Base-by-base conservation (phyloP, 2,329 filamentous ascomycete species). In the Fusarium sp. region DNA sequence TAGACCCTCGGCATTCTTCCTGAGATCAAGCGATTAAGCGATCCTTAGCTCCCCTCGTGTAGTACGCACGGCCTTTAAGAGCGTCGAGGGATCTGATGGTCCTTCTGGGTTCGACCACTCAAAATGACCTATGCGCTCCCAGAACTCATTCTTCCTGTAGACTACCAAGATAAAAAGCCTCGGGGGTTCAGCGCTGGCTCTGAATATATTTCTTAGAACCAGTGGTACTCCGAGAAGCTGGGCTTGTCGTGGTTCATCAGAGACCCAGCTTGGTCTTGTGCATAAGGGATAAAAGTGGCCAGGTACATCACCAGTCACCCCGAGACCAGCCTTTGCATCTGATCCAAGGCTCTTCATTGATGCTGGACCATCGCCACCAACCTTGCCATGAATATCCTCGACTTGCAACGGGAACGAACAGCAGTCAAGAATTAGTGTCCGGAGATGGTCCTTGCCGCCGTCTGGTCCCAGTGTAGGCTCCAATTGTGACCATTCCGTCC, bases 21-120 rank as follows among this genome's bases (percentile, higher is more conserved):
- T n/a, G n/a, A n/a, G n/a, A n/a, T n/a, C n/a, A n/a, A n/a, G n/a
- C n/a, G n/a, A 13, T 40, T 20, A 40, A 2, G 1, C 38, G 1
- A 40, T 40, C 5, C 5, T 40, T 20, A 40, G 2, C 18, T 20
- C 38, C 10, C 4, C 20, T 13, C 38, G 38, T 13, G 18, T 20
- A 40, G 38, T 20, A 3, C 10, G n/a, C 0, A 40, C 10, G 10
- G 10, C 4, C n/a, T 2, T 11, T 3, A 2, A 40, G 38, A 40
- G 20, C 2, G n/a, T 11, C n/a, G 1, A 0, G 5, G 20, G 0
- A 40, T 40, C 10, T 0, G 5, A 20, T 13, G n/a, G 57, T 0
- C 31, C 67, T 35, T 72, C 59, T 20, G 64, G 65, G 1, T 18
- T 72, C 59, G 52, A 71, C 29, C 56, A 69, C 5, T 38, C 60